Conservation (phyloP, 2,329 filamentous ascomycete genomes). For the Xylaria sp. region DNA sequence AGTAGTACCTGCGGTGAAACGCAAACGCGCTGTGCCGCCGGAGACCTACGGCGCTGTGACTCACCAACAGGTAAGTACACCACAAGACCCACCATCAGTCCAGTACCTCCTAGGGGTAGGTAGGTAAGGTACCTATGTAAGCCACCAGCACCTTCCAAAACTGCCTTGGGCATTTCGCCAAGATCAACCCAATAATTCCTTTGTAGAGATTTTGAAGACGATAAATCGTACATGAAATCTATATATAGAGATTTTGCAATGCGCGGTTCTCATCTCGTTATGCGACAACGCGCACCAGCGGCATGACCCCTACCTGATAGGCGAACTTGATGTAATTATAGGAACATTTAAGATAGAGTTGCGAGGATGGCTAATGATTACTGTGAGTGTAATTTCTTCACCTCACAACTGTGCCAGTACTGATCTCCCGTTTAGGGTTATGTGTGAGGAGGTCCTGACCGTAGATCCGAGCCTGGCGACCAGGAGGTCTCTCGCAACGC, state of each 20-base stretch:
- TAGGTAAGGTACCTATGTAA: too few species aligned
- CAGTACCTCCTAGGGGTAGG: too few species aligned
- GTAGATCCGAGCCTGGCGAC: constrained; percentile 44
- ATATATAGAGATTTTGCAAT: neutral
- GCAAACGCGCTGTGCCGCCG: constrained; percentile 1
- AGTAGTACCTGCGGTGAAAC: neutral
- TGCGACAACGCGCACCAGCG: too few species aligned
- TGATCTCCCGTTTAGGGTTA: constrained; percentile 11
- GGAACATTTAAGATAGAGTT: too few species aligned
- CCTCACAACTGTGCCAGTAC: too few species aligned
- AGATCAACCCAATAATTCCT: neutral
- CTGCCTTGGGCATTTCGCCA: neutral
- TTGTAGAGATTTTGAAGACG: neutral
- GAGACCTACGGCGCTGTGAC: constrained; percentile 22
- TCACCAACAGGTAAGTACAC: neutral
- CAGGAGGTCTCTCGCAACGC: constrained; percentile 49
- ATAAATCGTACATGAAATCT: neutral
- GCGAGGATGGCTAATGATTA: too few species aligned
- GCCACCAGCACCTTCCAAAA: neutral
- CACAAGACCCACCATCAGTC: constrained; percentile 4
- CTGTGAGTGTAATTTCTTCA: too few species aligned
- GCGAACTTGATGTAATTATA: too few species aligned
- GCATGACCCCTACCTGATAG: too few species aligned
- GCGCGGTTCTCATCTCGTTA: neutral
- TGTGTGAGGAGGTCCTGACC: too few species aligned